Percentiles rank a stretch among this genome's conserved stretches.
These are phyloP conservation scores for Uronychia binucleata DNA, from an alignment of 73 alveolate genomes.

Conservation along the genomic window DNA sequence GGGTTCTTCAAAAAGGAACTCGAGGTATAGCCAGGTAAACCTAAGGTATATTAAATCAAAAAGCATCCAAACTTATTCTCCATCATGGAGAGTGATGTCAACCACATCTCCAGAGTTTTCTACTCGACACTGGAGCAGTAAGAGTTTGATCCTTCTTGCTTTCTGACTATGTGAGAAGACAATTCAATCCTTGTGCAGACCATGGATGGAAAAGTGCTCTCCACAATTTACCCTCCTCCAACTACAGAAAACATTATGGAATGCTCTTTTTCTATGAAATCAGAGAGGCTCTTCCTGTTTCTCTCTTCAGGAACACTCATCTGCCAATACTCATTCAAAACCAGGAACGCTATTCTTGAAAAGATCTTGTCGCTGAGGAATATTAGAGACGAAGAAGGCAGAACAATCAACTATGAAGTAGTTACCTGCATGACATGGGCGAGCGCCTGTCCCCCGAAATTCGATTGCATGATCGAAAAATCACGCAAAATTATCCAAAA, in stretches of 20 bases:
- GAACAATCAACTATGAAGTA: not conserved
- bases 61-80: not conserved
- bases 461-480: not conserved
- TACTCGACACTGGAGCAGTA: not conserved
- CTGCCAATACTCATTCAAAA: not conserved
- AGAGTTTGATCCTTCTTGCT: constrained; percentile 3
- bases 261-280: not conserved
- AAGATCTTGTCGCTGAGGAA: not conserved
- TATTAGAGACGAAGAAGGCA: not conserved
- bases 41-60: constrained; percentile 11
- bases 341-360: not conserved
- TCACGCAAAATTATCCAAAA: not conserved
- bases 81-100: not conserved
- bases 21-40: not conserved
- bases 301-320: not conserved
- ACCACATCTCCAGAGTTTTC: not conserved
- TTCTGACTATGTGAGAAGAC: constrained; percentile 20
- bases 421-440: not conserved
- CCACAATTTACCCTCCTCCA: constrained; percentile 43
- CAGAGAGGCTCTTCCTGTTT: not conserved
- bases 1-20: constrained; percentile 11
- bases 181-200: constrained; percentile 19
- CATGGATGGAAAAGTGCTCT: not conserved
- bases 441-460: not conserved
- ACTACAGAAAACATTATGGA: not conserved